phyloP scores from a whole-genome alignment of 108 stramenopile species.

The Stephanodiscus minutulus region DNA sequence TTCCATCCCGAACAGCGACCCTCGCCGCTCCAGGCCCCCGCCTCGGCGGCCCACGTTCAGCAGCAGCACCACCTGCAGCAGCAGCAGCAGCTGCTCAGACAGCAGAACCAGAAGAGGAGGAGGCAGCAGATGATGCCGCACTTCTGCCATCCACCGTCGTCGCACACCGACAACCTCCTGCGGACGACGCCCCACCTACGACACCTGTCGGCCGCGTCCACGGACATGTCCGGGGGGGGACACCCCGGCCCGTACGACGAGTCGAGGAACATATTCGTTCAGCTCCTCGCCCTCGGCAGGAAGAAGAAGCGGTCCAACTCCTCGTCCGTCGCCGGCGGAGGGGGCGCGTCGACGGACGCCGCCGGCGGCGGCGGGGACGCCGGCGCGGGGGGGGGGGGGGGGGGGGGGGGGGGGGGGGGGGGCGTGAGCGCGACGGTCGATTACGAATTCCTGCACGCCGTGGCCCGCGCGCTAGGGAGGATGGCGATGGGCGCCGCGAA shows the following conservation, averaged over 20 bases:
- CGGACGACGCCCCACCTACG: conserved; percentile 77
- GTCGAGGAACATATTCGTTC: conserved; percentile 7
- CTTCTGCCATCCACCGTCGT: conserved; percentile 31
- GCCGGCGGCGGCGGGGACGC: conserved; percentile 2
- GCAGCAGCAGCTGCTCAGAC: conserved; percentile 5
- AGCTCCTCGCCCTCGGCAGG: neutral
- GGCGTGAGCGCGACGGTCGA: conserved; percentile 48
- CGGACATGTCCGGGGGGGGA: conserved; percentile 69
- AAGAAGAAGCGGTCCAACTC: neutral
- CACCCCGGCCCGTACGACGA: conserved; percentile 9
- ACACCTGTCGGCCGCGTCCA: conserved; percentile 68
- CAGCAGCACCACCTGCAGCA: neutral
- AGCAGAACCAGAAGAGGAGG: conserved; percentile 1
- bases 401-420: neutral
- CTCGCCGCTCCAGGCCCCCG: neutral
- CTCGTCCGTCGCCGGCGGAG: conserved; percentile 55
- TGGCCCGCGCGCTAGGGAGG: conserved; percentile 87
- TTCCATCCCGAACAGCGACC: neutral
- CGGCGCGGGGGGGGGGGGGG: neutral
- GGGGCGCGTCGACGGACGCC: neutral
- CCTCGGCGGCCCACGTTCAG: neutral
- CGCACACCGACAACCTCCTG: conserved; percentile 73
- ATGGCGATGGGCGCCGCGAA: conserved; percentile 84
- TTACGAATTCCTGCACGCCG: conserved; percentile 83
- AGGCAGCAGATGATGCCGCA: conserved; percentile 21